These are phyloP conservation scores for Metarhizium humberi DNA, from an alignment of 2,329 filamentous ascomycete genomes.

Conservation along the genomic window DNA sequence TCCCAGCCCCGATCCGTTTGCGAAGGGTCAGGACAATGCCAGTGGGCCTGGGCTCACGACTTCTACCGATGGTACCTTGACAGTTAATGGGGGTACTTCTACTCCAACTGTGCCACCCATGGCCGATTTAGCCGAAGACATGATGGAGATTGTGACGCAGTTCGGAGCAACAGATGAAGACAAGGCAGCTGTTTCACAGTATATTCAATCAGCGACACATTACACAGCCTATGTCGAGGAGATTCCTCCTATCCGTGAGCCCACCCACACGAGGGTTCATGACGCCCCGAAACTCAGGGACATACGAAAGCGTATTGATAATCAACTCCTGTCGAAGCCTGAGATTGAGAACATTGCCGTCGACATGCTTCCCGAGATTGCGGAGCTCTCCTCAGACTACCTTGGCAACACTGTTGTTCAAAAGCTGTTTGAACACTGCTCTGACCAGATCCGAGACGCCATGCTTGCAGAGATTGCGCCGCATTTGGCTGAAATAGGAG, in stretches of 20 bases:
- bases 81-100: conserved; percentile 12
- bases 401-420: conserved; percentile 99
- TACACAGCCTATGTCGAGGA: conserved; percentile 68
- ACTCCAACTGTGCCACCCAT: conserved; percentile 64
- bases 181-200: conserved; percentile 58
- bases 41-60: conserved; percentile 27
- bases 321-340: conserved; percentile 72
- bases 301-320: conserved; percentile 95
- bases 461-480: conserved; percentile 86
- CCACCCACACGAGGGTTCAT: conserved; percentile 78
- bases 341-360: conserved; percentile 90
- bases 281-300: conserved; percentile 92
- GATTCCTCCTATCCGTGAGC: conserved; percentile 81
- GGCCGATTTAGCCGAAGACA: conserved; percentile 70
- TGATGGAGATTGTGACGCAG: conserved; percentile 76
- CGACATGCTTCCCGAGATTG: conserved; percentile 94
- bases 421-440: conserved; percentile 95
- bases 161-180: conserved; percentile 83
- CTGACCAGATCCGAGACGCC: conserved; percentile 77
- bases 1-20: conserved; percentile 80
- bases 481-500: conserved; percentile 89
- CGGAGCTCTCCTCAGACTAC: conserved; percentile 90
- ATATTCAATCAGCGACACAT: conserved; percentile 67
- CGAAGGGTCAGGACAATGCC: conserved; percentile 41
- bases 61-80: conserved; percentile 16